These are phyloP conservation scores for Vigna trinervia DNA, from an alignment of 306 rosid genomes.

Conservation along the genomic window DNA sequence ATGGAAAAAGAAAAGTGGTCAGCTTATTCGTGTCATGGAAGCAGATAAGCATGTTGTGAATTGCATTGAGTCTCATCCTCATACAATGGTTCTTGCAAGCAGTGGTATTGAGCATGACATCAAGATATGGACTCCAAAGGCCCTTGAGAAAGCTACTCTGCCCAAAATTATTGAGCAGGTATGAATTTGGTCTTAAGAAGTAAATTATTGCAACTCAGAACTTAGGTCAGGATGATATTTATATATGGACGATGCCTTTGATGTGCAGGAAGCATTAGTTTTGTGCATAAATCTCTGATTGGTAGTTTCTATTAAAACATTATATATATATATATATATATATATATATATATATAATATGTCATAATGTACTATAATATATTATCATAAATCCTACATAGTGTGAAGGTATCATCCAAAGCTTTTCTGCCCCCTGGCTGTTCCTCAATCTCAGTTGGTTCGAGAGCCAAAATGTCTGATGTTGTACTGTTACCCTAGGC, in stretches of 20 bases:
- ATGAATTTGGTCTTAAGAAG: constrained; percentile 42
- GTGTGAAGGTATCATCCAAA: constrained; percentile 18
- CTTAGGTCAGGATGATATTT: constrained; percentile 29
- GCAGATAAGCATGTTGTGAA: constrained; percentile 85
- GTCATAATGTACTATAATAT: background rate
- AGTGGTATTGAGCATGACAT: constrained; percentile 87
- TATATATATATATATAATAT: background rate
- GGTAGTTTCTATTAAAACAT: constrained; percentile 9
- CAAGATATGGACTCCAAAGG: constrained; percentile 95
- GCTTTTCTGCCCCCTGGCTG: constrained; percentile 5
- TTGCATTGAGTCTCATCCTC: constrained; percentile 95
- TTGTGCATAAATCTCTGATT: constrained; percentile 21
- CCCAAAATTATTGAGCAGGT: constrained; percentile 83
- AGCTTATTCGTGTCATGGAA: constrained; percentile 93
- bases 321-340: background rate
- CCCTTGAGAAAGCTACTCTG: constrained; percentile 74
- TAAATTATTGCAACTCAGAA: constrained; percentile 35
- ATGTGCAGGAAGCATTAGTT: constrained; percentile 28
- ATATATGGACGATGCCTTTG: constrained; percentile 24
- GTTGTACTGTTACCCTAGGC: constrained; percentile 1
- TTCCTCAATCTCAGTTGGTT: background rate
- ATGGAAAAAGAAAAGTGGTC: constrained; percentile 88
- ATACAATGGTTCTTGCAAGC: constrained; percentile 88
- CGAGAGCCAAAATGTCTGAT: constrained; percentile 21
- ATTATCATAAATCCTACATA: constrained; percentile 22